phyloP scores from a whole-genome alignment of 345 rosid genomes.

The Dimocarpus longan region DNA sequence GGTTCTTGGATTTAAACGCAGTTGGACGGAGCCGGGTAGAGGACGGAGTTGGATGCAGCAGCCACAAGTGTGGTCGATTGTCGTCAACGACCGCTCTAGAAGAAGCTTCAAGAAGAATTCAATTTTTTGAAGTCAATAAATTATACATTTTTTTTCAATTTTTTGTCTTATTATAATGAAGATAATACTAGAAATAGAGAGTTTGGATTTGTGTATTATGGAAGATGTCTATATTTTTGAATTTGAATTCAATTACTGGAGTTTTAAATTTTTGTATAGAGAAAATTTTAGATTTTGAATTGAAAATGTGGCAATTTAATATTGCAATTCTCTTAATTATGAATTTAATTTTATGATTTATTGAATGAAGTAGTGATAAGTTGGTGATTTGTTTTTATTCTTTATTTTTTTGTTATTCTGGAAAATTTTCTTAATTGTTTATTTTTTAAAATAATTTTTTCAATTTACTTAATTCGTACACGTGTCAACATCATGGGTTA shows the following conservation, averaged over 20 bases:
- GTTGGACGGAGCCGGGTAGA: conserved; percentile 78
- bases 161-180: no score
- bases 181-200: no score
- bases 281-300: neutral
- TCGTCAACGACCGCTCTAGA: conserved; percentile 47
- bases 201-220: no score
- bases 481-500: no score
- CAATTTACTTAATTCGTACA: no score
- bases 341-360: neutral
- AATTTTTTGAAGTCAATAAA: conserved; percentile 9
- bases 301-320: neutral
- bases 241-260: neutral
- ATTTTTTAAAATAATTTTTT: no score
- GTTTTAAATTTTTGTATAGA: neutral
- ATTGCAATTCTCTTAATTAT: neutral
- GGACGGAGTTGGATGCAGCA: conserved; percentile 70
- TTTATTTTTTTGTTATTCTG: no score
- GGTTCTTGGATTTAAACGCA: conserved; percentile 50
- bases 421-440: no score
- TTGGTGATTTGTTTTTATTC: neutral
- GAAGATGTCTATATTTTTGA: neutral
- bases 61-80: neutral
- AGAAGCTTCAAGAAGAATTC: conserved; percentile 64
- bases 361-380: neutral
- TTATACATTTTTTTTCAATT: neutral